These are phyloP conservation scores for Nicotiana sylvestris DNA, from an alignment of 257 asterid species.

Conservation along the genomic window DNA sequence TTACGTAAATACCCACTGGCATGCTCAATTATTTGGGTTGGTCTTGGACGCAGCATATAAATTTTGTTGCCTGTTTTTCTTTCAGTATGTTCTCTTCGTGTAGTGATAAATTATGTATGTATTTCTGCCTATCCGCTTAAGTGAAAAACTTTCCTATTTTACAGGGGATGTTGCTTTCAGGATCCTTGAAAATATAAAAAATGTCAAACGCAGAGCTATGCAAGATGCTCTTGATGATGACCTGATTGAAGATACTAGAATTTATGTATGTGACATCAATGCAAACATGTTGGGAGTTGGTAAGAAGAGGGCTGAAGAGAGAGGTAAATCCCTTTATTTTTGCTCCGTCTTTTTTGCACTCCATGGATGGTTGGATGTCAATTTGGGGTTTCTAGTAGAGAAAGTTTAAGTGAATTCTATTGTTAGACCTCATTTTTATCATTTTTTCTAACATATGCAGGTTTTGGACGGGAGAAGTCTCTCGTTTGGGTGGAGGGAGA, in stretches of 20 bases:
- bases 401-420: not conserved
- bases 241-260: slow-evolving; percentile 59
- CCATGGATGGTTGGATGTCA: not conserved
- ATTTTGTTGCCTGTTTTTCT: not conserved
- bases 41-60: not conserved
- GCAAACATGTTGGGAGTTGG: slow-evolving; percentile 87
- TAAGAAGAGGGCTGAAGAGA: slow-evolving; percentile 72
- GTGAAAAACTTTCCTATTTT: slow-evolving; percentile 30
- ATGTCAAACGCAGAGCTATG: slow-evolving; percentile 49
- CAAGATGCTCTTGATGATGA: slow-evolving; percentile 58
- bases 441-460: slow-evolving; percentile 27
- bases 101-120: not conserved
- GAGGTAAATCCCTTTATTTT: slow-evolving; percentile 34
- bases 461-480: slow-evolving; percentile 51
- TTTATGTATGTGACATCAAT: slow-evolving; percentile 82
- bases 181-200: slow-evolving; percentile 59
- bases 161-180: slow-evolving; percentile 98
- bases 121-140: not conserved
- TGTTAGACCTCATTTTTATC: not conserved
- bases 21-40: not conserved
- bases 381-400: not conserved
- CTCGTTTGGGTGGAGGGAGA: slow-evolving; percentile 95
- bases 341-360: not conserved
- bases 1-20: not conserved
- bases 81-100: not conserved